Evolutionary conservation across 2,329 filamentous ascomycete genomes (phyloP).

Genomic region (Thelonectria rubi): DNA sequence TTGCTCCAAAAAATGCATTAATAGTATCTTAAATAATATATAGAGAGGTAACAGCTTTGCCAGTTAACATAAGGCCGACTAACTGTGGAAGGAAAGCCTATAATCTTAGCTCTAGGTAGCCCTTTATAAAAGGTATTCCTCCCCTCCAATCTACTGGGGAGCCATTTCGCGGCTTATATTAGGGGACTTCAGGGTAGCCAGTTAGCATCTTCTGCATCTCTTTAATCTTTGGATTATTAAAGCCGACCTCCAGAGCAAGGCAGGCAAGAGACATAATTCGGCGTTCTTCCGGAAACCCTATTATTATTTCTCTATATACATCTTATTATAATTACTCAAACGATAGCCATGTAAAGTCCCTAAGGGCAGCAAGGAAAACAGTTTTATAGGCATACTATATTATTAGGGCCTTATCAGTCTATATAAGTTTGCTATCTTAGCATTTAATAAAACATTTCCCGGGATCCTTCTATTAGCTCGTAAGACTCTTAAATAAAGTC

Average conservation of each 20-base stretch:
- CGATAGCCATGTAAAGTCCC: background rate
- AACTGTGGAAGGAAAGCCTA: background rate
- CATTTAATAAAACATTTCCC: background rate
- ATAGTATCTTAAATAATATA: background rate
- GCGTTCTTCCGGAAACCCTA: background rate
- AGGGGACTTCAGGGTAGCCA: background rate
- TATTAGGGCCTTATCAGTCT: background rate
- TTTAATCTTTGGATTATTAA: background rate
- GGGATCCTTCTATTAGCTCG: background rate
- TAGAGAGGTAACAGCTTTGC: background rate
- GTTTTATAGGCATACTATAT: background rate
- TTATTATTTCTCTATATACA: background rate
- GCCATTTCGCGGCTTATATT: slow-evolving; percentile 1
- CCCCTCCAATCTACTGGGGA: background rate
- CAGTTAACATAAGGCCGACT: background rate
- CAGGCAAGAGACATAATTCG: background rate
- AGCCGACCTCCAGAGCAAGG: background rate
- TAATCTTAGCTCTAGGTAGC: background rate
- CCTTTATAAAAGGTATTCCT: slow-evolving; percentile 1
- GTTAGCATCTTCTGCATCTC: background rate
- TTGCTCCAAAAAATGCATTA: too few species aligned
- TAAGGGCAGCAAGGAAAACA: background rate
- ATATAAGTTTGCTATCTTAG: background rate
- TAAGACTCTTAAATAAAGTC: background rate
- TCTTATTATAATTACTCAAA: background rate